phyloP scores from a whole-genome alignment of 108 stramenopile species.

The Epipyxis sp. region DNA sequence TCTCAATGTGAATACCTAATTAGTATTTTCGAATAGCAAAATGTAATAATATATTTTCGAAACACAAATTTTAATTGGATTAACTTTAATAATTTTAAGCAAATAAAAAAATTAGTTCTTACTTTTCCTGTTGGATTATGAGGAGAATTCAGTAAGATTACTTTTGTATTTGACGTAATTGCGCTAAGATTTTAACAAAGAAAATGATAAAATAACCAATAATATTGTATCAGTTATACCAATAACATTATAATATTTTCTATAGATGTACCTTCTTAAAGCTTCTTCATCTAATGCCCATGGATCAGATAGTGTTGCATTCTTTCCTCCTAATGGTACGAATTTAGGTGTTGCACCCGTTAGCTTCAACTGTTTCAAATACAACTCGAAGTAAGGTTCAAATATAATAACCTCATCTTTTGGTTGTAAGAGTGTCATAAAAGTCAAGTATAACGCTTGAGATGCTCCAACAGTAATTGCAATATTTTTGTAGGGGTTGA shows the following conservation, averaged over 20 bases:
- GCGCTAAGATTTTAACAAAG: no score
- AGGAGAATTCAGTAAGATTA: slow-evolving; percentile 89
- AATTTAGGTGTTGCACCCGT: background rate
- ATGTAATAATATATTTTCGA: no score
- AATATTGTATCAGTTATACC: no score
- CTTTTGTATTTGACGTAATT: slow-evolving; percentile 72
- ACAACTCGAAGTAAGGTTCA: slow-evolving; percentile 92
- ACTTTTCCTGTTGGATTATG: slow-evolving; percentile 81
- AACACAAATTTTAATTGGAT: no score
- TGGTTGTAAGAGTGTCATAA: slow-evolving; percentile 68
- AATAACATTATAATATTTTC: no score
- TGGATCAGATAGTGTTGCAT: slow-evolving; percentile 67
- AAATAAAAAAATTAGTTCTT: no score
- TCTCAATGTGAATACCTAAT: slow-evolving; percentile 68
- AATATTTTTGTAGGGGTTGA: slow-evolving; percentile 73
- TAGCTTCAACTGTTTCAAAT: background rate
- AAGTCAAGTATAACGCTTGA: slow-evolving; percentile 62
- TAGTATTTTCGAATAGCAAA: no score
- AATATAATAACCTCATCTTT: slow-evolving; percentile 89
- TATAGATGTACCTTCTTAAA: no score
- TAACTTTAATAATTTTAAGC: no score
- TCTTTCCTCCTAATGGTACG: background rate
- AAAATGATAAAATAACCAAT: no score
- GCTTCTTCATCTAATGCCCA: slow-evolving; percentile 61
- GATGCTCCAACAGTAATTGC: slow-evolving; percentile 90